Evolutionary conservation across 1,139 yeast species (phyloP).

Genomic region (Diutina catenulata): DNA sequence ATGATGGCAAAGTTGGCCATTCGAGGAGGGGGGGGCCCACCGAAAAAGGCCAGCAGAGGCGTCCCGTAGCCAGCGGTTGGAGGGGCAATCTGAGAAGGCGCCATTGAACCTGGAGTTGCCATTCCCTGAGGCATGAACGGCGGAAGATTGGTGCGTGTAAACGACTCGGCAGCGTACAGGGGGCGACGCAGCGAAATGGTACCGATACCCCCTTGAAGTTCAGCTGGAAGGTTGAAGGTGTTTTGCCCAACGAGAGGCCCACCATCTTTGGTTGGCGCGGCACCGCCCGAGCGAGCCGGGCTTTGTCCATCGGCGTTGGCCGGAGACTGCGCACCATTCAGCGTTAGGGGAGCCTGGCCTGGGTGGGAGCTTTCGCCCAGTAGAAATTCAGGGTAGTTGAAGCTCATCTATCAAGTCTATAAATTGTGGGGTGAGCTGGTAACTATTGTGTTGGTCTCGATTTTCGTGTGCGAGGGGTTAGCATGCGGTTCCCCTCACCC

Average conservation of each 20-base stretch:
- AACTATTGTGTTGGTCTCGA: too few species aligned
- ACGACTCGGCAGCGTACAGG: constrained; percentile 51
- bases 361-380: background rate
- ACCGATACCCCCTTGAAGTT: constrained; percentile 54
- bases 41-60: background rate
- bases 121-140: background rate
- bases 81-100: background rate
- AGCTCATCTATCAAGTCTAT: constrained; percentile 18
- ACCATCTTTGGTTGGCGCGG: too few species aligned
- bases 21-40: background rate
- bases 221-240: constrained; percentile 40
- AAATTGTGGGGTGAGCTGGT: too few species aligned
- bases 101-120: background rate
- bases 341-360: constrained; percentile 5
- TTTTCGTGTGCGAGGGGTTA: too few species aligned
- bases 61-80: background rate
- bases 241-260: too few species aligned
- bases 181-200: constrained; percentile 54
- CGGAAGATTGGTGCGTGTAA: constrained; percentile 20
- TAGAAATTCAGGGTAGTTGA: constrained; percentile 29
- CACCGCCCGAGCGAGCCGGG: too few species aligned
- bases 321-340: background rate
- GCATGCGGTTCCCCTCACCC: too few species aligned
- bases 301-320: background rate
- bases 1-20: background rate